Conservation (phyloP, 192 early-diverging fungal species). For the Phlyctochytrium planicorne region DNA sequence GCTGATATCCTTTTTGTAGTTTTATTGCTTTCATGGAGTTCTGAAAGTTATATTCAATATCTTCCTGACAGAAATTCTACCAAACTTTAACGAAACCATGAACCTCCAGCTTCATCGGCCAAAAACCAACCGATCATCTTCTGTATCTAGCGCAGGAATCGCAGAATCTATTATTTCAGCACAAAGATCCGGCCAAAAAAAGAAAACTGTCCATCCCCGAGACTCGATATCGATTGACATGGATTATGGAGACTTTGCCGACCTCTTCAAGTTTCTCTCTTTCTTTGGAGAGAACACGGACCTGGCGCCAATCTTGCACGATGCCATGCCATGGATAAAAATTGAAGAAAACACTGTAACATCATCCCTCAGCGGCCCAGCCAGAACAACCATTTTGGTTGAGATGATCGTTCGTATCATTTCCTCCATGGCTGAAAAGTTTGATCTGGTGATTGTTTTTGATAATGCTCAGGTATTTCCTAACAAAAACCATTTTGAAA, state of each 20-base stretch:
- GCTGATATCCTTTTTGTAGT: not conserved
- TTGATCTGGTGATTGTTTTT: conserved; percentile 23
- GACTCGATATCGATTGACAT: not conserved
- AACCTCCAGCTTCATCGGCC: not conserved
- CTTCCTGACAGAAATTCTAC: not conserved
- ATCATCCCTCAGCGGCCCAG: not conserved
- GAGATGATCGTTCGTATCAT: conserved; percentile 24
- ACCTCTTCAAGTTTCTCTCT: conserved; percentile 8
- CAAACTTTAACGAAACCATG: conserved; percentile 4
- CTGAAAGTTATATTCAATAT: conserved; percentile 8
- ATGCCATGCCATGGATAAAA: conserved; percentile 25
- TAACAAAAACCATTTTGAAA: not conserved
- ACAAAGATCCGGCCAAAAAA: not conserved
- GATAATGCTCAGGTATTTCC: conserved; percentile 29
- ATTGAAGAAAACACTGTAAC: conserved; percentile 11
- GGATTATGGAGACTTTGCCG: not conserved
- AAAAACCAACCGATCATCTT: not conserved
- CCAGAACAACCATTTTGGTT: not conserved
- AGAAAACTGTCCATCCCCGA: not conserved
- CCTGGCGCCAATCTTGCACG: not conserved
- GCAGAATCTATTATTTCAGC: not conserved
- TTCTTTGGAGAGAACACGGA: conserved; percentile 21
- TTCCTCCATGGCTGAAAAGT: conserved; percentile 17
- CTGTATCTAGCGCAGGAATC: not conserved
- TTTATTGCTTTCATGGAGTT: conserved; percentile 15